Evolutionary conservation across 2,329 filamentous ascomycete genomes (phyloP).

Genomic region (Diaporthe citriasiana): DNA sequence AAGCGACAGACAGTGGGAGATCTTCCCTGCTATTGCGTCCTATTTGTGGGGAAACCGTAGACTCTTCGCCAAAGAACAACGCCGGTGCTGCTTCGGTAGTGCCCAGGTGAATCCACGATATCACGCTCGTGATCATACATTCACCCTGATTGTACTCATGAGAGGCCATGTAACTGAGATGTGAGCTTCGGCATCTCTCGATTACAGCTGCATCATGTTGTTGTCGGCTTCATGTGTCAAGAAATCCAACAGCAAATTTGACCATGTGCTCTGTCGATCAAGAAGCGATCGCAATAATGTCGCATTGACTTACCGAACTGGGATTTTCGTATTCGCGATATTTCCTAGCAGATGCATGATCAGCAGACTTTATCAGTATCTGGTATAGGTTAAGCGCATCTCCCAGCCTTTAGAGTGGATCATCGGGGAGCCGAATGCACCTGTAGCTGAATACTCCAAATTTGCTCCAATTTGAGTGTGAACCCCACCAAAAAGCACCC

Average conservation of each 20-base stretch:
- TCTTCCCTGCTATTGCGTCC: not conserved
- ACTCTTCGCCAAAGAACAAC: not conserved
- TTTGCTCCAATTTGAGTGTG: too few species aligned
- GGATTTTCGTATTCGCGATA: slow-evolving; percentile 14
- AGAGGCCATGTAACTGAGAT: not conserved
- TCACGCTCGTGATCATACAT: too few species aligned
- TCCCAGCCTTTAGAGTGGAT: not conserved
- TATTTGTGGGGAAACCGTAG: not conserved
- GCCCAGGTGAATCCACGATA: not conserved
- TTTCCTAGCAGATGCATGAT: slow-evolving; percentile 4
- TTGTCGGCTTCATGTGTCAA: slow-evolving; percentile 16
- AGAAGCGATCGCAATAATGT: not conserved
- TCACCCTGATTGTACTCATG: not conserved
- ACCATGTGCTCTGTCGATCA: not conserved
- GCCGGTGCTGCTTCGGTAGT: not conserved
- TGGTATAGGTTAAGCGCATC: not conserved
- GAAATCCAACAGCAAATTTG: not conserved
- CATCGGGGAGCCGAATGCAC: too few species aligned
- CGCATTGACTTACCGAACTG: not conserved
- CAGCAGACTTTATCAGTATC: not conserved
- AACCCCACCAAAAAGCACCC: too few species aligned
- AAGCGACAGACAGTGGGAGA: too few species aligned
- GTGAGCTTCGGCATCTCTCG: not conserved
- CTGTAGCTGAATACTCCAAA: too few species aligned
- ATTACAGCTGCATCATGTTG: not conserved